Base-by-base conservation (phyloP, 2,329 filamentous ascomycete species). In the Aspergillus phoenicis region DNA sequence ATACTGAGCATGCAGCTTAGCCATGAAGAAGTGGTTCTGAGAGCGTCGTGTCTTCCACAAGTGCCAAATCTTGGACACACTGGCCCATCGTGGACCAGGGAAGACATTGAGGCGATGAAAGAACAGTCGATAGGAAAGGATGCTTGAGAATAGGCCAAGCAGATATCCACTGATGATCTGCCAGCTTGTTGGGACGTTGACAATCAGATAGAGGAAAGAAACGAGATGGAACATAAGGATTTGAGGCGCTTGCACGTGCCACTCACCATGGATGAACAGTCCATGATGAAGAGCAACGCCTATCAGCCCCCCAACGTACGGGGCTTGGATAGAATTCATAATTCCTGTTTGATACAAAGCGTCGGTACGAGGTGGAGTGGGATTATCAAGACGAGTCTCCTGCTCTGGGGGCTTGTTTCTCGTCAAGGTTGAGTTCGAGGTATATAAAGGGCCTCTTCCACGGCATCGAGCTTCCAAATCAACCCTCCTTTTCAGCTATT, bases 101-200 rank as follows among this genome's bases (percentile, higher is more conserved):
- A 80, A 78, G 63, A 71, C 56, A n/a, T 66, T 70, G 10, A 80
- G 67, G 3, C 74, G 75, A 57, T 80, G 79, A 61, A 79, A 79
- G 57, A 77, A 73, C 2, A 70, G 58, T 15, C 79, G 72, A 65
- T 81, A 78, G n/a, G 76, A 57, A 7, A 71, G 24, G 17, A 80
- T 77, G 61, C 77, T 80, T 11, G 57, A 58, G n/a, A 64, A 60
- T 2, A 67, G 47, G 0, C 49, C 26, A 2, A 59, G 2, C n/a
- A 65, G 52, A 33, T 64, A 64, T n/a, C 53, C 58, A 5, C 20
- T 1, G 28, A 64, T 58, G 10, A 63, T 30, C 43, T 30, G 55
- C 17, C n/a, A 30, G 38, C 52, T 59, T 2, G 22, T 24, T 10
- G 8, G 7, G 4, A 57, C 10, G 2, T 17, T 6, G 11, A 62